Percentiles rank a stretch among this genome's conserved stretches.
Conservation (phyloP, 1,284 basidiomycete species). For the Cutaneotrichosporon mucoides region DNA sequence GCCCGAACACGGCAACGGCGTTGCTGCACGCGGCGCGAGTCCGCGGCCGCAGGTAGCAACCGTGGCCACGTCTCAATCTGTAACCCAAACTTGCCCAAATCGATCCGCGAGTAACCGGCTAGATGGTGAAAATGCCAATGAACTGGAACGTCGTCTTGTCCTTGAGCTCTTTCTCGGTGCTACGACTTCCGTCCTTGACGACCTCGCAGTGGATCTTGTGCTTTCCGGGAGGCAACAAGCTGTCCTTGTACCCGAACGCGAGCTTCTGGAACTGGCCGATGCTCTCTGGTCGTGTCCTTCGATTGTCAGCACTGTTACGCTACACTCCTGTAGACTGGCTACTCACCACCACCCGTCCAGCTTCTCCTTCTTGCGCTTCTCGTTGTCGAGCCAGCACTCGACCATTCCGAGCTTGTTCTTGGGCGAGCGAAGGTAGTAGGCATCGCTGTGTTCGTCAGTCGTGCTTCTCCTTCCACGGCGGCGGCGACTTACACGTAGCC, state of each 20-base stretch:
- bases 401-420: conserved; percentile 40
- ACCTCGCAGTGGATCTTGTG: conserved; percentile 6
- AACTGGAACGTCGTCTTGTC: conserved; percentile 4
- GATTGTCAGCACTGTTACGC: not conserved
- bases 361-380: conserved; percentile 22
- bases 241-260: not conserved
- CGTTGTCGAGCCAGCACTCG: conserved; percentile 42
- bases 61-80: too few species aligned
- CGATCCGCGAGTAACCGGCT: too few species aligned
- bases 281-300: not conserved
- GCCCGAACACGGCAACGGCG: too few species aligned
- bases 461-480: too few species aligned
- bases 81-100: too few species aligned
- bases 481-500: conserved; percentile 24
- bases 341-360: conserved; percentile 37
- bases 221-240: not conserved
- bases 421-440: conserved; percentile 39
- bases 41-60: too few species aligned
- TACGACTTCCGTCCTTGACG: not conserved
- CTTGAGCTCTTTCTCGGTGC: conserved; percentile 1
- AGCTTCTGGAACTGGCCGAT: conserved; percentile 4
- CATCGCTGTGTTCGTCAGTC: conserved; percentile 23
- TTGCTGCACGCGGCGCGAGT: too few species aligned
- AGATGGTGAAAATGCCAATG: conserved; percentile 3
- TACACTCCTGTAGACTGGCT: too few species aligned